These are phyloP conservation scores for Phytopythium cucurbitacearum DNA, from an alignment of 352 stramenopile species.

Conservation along the genomic window DNA sequence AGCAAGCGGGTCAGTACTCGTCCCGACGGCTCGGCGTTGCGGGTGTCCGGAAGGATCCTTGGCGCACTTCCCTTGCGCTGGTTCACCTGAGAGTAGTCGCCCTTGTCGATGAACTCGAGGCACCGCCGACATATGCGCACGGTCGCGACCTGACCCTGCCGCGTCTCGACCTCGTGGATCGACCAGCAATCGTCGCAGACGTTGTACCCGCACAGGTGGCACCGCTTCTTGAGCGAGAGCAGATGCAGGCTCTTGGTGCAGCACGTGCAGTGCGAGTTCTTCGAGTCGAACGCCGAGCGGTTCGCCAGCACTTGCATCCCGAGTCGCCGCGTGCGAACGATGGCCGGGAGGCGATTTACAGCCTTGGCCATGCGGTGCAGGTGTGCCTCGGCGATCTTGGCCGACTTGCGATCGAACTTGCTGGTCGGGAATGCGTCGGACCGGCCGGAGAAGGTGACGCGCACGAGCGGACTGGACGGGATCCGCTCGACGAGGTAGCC, in stretches of 20 bases:
- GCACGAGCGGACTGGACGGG: constrained; percentile 7
- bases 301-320: constrained; percentile 42
- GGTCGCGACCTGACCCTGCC: constrained; percentile 9
- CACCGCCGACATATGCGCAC: constrained; percentile 20
- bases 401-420: constrained; percentile 7
- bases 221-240: constrained; percentile 14
- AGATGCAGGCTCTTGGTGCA: constrained; percentile 32
- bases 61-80: constrained; percentile 9
- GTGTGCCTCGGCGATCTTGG: constrained; percentile 3
- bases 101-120: constrained; percentile 13
- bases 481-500: constrained; percentile 11
- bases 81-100: constrained; percentile 26
- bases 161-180: constrained; percentile 16
- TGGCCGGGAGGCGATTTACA: constrained; percentile 19
- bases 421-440: constrained; percentile 1
- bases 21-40: constrained; percentile 4
- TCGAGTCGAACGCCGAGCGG: constrained; percentile 17
- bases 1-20: constrained; percentile 14
- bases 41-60: constrained; percentile 1
- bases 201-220: constrained; percentile 21
- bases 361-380: constrained; percentile 14
- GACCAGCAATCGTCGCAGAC: constrained; percentile 24
- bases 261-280: constrained; percentile 41
- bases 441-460: constrained; percentile 13
- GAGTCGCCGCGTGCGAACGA: constrained; percentile 41